Conservation (phyloP, 352 stramenopile species). For the Phytophthora hybrid region DNA sequence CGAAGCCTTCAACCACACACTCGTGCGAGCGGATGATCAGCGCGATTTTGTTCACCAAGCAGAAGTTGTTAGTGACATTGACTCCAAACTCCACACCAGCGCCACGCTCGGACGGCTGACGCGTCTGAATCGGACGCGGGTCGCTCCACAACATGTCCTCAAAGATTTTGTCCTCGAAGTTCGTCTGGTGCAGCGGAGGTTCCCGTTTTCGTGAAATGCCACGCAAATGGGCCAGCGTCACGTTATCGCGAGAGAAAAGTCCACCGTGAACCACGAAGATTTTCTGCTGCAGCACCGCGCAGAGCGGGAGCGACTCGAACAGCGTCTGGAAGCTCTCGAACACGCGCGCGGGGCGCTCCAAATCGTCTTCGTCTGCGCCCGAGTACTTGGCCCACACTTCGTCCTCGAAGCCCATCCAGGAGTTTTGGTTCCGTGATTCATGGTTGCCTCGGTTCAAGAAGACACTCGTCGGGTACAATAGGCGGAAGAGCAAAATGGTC, state of each 20-base stretch:
- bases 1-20: slow-evolving; percentile 93
- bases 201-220: slow-evolving; percentile 93
- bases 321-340: slow-evolving; percentile 82
- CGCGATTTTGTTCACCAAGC: slow-evolving; percentile 92
- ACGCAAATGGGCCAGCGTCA: slow-evolving; percentile 91
- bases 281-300: slow-evolving; percentile 89
- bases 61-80: slow-evolving; percentile 95
- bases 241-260: slow-evolving; percentile 92
- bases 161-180: slow-evolving; percentile 94
- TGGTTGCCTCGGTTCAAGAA: slow-evolving; percentile 96
- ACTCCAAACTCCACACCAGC: slow-evolving; percentile 94
- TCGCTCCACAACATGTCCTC: slow-evolving; percentile 95
- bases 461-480: slow-evolving; percentile 87
- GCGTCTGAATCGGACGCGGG: slow-evolving; percentile 77
- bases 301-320: slow-evolving; percentile 92
- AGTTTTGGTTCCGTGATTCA: slow-evolving; percentile 95
- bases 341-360: slow-evolving; percentile 53
- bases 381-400: slow-evolving; percentile 90
- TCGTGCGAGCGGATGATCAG: slow-evolving; percentile 95
- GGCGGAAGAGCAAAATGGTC: slow-evolving; percentile 77
- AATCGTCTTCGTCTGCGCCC: slow-evolving; percentile 58
- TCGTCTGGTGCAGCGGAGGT: slow-evolving; percentile 86
- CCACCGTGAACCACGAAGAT: slow-evolving; percentile 96
- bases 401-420: slow-evolving; percentile 94
- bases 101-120: slow-evolving; percentile 87